Percentiles rank a stretch among this genome's conserved stretches.
These are phyloP conservation scores for Brachypodium distachyon DNA, from an alignment of 202 grass and related monocot species.

Conservation along the genomic window DNA sequence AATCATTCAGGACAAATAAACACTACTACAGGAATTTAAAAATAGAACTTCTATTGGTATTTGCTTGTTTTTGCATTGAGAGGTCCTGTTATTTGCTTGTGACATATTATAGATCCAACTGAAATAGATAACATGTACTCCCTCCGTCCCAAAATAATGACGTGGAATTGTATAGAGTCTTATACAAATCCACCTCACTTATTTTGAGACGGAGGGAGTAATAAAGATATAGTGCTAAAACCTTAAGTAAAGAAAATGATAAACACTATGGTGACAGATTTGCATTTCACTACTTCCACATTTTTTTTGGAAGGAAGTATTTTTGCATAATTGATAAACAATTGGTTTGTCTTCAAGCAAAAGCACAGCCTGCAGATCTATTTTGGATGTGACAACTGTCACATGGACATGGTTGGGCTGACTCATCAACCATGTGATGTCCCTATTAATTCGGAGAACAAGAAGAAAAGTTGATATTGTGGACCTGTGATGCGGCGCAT, in stretches of 20 bases:
- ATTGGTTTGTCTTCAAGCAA: constrained; percentile 8
- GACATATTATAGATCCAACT: not conserved
- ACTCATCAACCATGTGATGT: constrained; percentile 23
- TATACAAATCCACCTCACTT: too few species aligned
- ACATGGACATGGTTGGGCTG: constrained; percentile 9
- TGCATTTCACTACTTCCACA: not conserved
- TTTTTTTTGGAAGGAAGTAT: not conserved
- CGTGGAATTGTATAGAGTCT: too few species aligned
- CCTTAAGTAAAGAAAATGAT: not conserved
- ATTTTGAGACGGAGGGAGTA: too few species aligned
- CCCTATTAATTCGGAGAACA: constrained; percentile 4
- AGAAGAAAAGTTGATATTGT: constrained; percentile 1
- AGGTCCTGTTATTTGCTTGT: not conserved
- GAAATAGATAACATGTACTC: not conserved
- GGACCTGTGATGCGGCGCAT: constrained; percentile 21
- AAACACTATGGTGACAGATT: not conserved
- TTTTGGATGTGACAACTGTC: constrained; percentile 1
- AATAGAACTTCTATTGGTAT: not conserved
- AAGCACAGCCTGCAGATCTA: constrained; percentile 15
- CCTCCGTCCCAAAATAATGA: too few species aligned
- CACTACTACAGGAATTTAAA: not conserved
- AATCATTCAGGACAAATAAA: not conserved
- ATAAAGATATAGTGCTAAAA: too few species aligned
- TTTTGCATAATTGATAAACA: not conserved
- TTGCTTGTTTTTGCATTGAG: too few species aligned